Evolutionary conservation across 106 monocot species (phyloP), one percentile per base, ranked within the genome.

Genomic region (Dioscorea dumetorum): DNA sequence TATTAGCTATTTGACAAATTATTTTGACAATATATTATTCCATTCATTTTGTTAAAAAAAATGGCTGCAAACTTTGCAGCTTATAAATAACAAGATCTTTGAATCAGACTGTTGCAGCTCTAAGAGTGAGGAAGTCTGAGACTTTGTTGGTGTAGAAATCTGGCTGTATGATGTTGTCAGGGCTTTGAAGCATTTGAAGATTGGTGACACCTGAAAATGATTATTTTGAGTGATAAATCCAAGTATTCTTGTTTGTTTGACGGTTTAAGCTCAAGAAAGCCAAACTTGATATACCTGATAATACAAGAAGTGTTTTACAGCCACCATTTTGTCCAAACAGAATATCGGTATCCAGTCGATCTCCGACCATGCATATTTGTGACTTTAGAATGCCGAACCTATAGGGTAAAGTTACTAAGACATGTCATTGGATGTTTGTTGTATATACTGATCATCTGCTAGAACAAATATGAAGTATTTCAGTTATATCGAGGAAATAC

Each of bases 341-440:
- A 69, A 97, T 91, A 58, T 97, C 91, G 1, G 95, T 97, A 49
- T 97, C 95, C 68, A 97, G 63, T 61, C 95, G 86, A 77, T 97
- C 95, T 67, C 95, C 95, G 15, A 97, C 95, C 95, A 97, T 97
- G 85, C 95, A 97, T 86, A 97, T 97, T 74, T 97, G 95, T 14
- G 95, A 91, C 60, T 91, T 97, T 50, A 77, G 73, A 70, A 97
- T 89, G 28, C 91, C 91, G 72, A 97, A 97, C 67, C 93, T 88
- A 79, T 64, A 4, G 28, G 28, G 3, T 28, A 59, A 8, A 21
- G 54, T 54, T 54, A 22, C 23, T 4, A 23, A 23, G 22, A 59
- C 12, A 22, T 41, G 41, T 28, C 28, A 28, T 28, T 1, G n/a
- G n/a, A n/a, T n/a, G n/a, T n/a, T n/a, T n/a, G n/a, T n/a, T n/a